A percentile compares a stretch with the other conserved stretches of the same genome.
Evolutionary conservation across 805 yeast genomes (phyloP).

Genomic region (Spencermartinsiella europaea): DNA sequence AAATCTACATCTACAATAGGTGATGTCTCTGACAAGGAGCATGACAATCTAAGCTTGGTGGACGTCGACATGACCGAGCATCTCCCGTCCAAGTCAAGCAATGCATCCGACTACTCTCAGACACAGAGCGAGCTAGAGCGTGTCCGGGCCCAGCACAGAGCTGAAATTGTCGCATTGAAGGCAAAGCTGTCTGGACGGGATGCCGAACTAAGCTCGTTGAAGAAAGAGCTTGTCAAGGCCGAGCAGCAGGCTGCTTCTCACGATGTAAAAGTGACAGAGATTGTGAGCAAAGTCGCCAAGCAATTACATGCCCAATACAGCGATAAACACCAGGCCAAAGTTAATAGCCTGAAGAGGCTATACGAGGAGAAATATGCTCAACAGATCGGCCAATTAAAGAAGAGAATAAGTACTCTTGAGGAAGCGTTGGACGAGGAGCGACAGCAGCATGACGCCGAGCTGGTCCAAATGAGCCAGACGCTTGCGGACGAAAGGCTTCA

Average conservation of each 20-base stretch:
- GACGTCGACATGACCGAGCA: conserved; percentile 5
- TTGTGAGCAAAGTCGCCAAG: conserved; percentile 42
- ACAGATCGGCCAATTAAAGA: conserved; percentile 39
- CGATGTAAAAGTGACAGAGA: conserved; percentile 7
- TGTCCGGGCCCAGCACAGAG: conserved; percentile 10
- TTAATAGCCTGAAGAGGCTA: conserved; percentile 47
- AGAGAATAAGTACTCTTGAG: conserved; percentile 44
- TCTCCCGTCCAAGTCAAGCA: background rate
- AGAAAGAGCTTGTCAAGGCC: conserved; percentile 7
- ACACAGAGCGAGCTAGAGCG: conserved; percentile 7
- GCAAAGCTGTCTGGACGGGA: conserved; percentile 21
- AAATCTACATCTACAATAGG: background rate
- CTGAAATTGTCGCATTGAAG: conserved; percentile 14
- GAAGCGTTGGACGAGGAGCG: conserved; percentile 47
- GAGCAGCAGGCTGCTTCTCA: conserved; percentile 12
- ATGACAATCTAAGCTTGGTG: conserved; percentile 4
- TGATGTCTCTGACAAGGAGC: background rate
- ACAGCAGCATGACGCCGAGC: background rate
- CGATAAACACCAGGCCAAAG: conserved; percentile 71
- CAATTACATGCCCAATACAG: conserved; percentile 70
- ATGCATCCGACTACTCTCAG: background rate
- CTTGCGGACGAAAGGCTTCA: background rate
- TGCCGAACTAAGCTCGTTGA: conserved; percentile 13
- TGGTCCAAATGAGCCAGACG: background rate
- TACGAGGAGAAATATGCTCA: conserved; percentile 46